A percentile compares a stretch with the other conserved stretches of the same genome.
Conservation (phyloP, 768 basidiomycete genomes). For the Xerocomellus chrysenteron region DNA sequence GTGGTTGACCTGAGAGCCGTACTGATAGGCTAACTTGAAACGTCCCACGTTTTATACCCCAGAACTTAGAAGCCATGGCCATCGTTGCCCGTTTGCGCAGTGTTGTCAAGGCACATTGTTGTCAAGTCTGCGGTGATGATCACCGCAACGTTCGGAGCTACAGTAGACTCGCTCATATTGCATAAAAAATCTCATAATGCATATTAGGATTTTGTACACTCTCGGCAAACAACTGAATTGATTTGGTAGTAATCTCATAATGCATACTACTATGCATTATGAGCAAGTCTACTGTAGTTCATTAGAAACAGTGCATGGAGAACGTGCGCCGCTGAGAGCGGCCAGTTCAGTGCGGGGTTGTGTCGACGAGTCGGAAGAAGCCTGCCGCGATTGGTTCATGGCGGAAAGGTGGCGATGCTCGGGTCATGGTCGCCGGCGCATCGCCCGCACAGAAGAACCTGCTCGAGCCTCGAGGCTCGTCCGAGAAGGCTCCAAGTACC, state of each 20-base stretch:
- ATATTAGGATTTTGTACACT: too few relatives aligned
- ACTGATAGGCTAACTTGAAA: neutral
- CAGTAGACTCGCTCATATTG: too few relatives aligned
- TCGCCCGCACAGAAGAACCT: neutral
- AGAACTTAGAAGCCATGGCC: neutral
- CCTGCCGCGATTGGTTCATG: neutral
- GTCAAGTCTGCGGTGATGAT: neutral
- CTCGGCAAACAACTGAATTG: too few relatives aligned
- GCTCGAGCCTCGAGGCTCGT: neutral
- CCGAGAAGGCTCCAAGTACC: too few relatives aligned
- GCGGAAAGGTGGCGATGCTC: neutral
- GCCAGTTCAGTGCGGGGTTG: neutral
- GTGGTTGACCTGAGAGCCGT: neutral
- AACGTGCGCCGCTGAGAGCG: neutral
- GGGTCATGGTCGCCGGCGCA: neutral
- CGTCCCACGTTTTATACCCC: slow-evolving; percentile 5
- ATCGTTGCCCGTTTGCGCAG: slow-evolving; percentile 1
- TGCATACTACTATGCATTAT: too few relatives aligned
- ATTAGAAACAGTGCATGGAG: neutral
- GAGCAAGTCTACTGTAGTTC: too few relatives aligned
- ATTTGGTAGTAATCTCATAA: too few relatives aligned
- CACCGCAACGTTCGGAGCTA: neutral
- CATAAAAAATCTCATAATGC: too few relatives aligned
- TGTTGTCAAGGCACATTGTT: neutral
- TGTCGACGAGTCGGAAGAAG: neutral